phyloP scores from a whole-genome alignment of 257 asterid species.

The Dorcoceras hygrometricum region DNA sequence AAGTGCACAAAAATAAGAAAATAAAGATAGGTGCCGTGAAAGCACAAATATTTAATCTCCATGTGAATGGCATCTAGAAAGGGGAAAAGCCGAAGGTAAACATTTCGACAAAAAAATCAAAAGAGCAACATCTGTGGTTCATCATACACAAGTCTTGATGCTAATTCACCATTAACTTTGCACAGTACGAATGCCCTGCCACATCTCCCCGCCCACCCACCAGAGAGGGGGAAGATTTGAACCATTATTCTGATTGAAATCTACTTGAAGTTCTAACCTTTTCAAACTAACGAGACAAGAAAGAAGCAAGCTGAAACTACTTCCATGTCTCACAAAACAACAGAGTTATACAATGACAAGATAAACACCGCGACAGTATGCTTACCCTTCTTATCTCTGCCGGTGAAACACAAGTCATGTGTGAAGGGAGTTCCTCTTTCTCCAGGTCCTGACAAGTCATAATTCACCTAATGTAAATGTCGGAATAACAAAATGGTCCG shows the following conservation, averaged over 20 bases:
- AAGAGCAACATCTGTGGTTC: background rate
- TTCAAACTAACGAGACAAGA: background rate
- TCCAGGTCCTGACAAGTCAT: conserved; percentile 62
- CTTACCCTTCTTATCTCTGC: conserved; percentile 80
- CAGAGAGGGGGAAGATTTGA: background rate
- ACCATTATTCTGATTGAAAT: background rate
- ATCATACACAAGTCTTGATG: background rate
- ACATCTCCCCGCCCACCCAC: background rate
- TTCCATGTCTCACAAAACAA: background rate
- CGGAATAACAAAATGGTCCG: background rate
- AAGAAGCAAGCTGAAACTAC: too few species aligned
- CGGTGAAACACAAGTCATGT: conserved; percentile 70
- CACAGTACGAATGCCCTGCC: too few species aligned
- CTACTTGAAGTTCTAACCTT: background rate
- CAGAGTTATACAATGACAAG: background rate
- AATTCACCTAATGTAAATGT: conserved; percentile 10
- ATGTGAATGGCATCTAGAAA: too few species aligned
- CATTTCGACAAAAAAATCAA: background rate
- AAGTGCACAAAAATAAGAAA: background rate
- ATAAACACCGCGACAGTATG: conserved; percentile 17
- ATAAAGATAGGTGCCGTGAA: background rate
- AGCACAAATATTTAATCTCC: background rate
- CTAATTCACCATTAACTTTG: too few species aligned
- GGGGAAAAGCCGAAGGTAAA: too few species aligned
- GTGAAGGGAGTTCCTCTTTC: conserved; percentile 84